Evolutionary conservation across 768 basidiomycete species (phyloP).

Genomic region (Psilocybe cyanescens): DNA sequence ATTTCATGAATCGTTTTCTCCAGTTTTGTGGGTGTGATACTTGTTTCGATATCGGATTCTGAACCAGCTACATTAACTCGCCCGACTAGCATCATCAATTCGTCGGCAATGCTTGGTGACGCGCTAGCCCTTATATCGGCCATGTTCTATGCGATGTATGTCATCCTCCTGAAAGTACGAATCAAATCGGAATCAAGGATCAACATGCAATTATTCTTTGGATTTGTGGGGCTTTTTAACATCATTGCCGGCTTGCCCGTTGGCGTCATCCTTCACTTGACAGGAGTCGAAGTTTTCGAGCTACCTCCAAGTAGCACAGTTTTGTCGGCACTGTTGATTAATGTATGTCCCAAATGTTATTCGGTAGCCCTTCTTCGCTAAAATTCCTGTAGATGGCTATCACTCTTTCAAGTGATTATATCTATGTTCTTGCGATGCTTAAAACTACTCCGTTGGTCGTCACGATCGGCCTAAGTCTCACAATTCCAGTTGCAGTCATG

Average conservation of each 20-base stretch:
- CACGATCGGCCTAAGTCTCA: slow-evolving; percentile 90
- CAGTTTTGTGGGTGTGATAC: slow-evolving; percentile 71
- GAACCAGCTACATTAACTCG: slow-evolving; percentile 26
- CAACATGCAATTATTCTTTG: slow-evolving; percentile 95
- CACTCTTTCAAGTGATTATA: slow-evolving; percentile 81
- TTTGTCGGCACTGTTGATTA: slow-evolving; percentile 40
- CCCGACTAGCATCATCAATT: slow-evolving; percentile 16
- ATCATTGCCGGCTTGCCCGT: slow-evolving; percentile 77
- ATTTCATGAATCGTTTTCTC: neutral
- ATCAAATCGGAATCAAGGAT: slow-evolving; percentile 82
- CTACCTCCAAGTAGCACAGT: slow-evolving; percentile 55
- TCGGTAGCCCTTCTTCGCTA: neutral
- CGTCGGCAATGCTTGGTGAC: slow-evolving; percentile 70
- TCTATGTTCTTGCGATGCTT: slow-evolving; percentile 91
- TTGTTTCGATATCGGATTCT: slow-evolving; percentile 91
- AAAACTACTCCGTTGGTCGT: slow-evolving; percentile 95
- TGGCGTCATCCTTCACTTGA: slow-evolving; percentile 74
- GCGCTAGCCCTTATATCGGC: slow-evolving; percentile 85
- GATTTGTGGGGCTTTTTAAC: slow-evolving; percentile 91
- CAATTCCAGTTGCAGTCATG: slow-evolving; percentile 88
- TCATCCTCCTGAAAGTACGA: slow-evolving; percentile 86
- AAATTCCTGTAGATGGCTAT: slow-evolving; percentile 68
- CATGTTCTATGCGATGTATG: slow-evolving; percentile 86
- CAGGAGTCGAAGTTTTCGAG: slow-evolving; percentile 76
- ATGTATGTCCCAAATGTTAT: slow-evolving; percentile 31